Base-by-base conservation (phyloP, 148 eudicot species). In the Rheum nobile region DNA sequence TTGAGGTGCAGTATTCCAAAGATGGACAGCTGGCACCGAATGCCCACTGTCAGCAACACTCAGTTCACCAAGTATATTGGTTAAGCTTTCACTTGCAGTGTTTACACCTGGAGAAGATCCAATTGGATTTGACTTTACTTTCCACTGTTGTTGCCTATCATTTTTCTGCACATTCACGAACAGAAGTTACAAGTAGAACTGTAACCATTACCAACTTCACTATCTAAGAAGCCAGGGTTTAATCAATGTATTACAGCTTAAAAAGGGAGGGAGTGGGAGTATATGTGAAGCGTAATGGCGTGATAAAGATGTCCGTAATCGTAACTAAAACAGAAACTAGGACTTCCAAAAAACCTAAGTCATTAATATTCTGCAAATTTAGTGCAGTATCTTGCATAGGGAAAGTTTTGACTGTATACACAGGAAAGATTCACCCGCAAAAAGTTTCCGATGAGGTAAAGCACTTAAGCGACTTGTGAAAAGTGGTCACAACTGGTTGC, bases 81-180 rank as follows among this genome's bases (percentile, higher is more conserved):
- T 72, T 47, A 72, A 38, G 59, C 78, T 75, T 76, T 85, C 84
- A 52, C 55, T 72, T 28, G 71, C 52, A 67, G 76, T 50, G 12
- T 65, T 38, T 16, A 24, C 47, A 2, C 70, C 61, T n/a, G 80
- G 76, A 13, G 88, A 81, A 75, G 73, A 84, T 72, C 74, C 74
- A 71, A 80, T 70, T 43, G 82, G 50, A 57, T 75, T 77, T 8
- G 91, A 79, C 84, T 85, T 85, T 71, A 75, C 85, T 76, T 74
- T 68, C 93, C 93, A 91, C 68, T 50, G 79, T 71, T 79, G 86
- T 38, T 82, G 86, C 68, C 67, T 83, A 74, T 79, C 79, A 54
- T 74, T 83, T 54, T 79, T 71, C 97, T 89, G 80, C 72, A 76
- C 43, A 74, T 21, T 55, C 63, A 26, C 70, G 17, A 65, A 65